Base-by-base conservation (phyloP, 2,329 filamentous ascomycete species). In the Tolypocladium paradoxum region DNA sequence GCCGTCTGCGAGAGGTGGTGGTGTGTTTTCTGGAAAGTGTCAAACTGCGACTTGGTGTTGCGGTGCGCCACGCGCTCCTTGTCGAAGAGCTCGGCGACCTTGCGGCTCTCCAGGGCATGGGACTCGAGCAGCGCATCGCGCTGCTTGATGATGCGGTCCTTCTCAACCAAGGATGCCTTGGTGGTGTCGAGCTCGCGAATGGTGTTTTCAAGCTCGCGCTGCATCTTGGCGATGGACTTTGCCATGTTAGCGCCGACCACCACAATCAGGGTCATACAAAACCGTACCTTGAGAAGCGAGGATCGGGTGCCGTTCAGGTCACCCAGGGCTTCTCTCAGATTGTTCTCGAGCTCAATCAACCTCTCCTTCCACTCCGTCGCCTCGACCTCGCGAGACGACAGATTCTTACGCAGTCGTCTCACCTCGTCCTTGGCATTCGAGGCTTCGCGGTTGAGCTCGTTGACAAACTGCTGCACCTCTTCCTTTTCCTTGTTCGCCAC, bases 391-490 rank as follows among this genome's bases (percentile, higher is more conserved):
- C 90, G 84, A 49, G 84, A 84, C 14, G 85, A 88, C 48, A 97
- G 75, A 61, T 76, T 90, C 76, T 95, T 93, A 64, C 89, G 86
- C 59, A 97, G 75, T 63, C 82, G 83, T 58, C 90, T 81, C 29
- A 84, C 81, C 64, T 97, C 93, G 57, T 97, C 93, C 72, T 93
- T 95, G 57, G 89, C 84, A 31, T 79, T 77, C 6, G 85, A 85
- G 27, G 85, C 81, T 68, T 97, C 91, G 40, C 84, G 79, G 66
- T 96, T 97, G 59, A 97, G 84, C 58, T 96, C 90, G 64, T 95
- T 92, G 64, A 97, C 83, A 58, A 95, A 83, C 68, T 92, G 88
- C 71, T 97, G 91, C 50, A 95, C 88, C 65, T 97, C 92, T 65
- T 95, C 88, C 73, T 97, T 96, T 71, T 96, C 91, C 63, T 88